phyloP scores from a whole-genome alignment of 176 grass and related monocot genomes.

The Aegilops speltoides region DNA sequence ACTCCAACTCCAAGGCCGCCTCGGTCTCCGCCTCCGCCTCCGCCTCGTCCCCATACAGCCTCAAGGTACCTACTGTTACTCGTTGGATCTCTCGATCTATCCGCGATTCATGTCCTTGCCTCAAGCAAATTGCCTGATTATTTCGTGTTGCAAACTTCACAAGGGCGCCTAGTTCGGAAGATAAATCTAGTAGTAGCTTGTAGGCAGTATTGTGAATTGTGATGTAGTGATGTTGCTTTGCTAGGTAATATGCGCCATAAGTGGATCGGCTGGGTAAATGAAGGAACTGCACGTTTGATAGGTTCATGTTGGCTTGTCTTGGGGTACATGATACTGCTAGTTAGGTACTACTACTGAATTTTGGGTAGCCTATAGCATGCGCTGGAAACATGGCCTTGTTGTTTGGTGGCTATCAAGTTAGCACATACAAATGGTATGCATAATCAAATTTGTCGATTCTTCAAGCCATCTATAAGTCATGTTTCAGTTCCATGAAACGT shows the following conservation, averaged over 20 bases:
- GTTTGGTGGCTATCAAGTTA: background rate
- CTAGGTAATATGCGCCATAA: background rate
- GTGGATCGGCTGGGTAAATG: background rate
- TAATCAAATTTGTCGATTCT: background rate
- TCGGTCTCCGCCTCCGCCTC: constrained; percentile 12
- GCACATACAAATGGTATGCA: background rate
- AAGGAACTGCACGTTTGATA: background rate
- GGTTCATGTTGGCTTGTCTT: background rate
- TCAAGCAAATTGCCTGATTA: background rate
- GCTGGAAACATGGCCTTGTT: background rate
- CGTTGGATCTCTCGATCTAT: constrained; percentile 18
- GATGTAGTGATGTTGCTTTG: background rate
- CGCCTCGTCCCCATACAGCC: constrained; percentile 49
- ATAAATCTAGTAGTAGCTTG: background rate
- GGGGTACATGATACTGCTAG: background rate
- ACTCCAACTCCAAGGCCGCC: constrained; percentile 42
- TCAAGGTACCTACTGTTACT: constrained; percentile 28
- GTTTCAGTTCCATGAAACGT: background rate
- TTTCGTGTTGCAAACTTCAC: background rate
- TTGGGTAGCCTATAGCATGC: background rate
- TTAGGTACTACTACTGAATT: background rate
- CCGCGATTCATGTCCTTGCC: background rate
- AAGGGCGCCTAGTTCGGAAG: background rate
- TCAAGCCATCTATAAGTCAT: background rate
- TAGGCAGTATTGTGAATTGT: background rate